These are phyloP conservation scores for Coleophoma crateriformis DNA, from an alignment of 2,329 filamentous ascomycete genomes.

Conservation along the genomic window DNA sequence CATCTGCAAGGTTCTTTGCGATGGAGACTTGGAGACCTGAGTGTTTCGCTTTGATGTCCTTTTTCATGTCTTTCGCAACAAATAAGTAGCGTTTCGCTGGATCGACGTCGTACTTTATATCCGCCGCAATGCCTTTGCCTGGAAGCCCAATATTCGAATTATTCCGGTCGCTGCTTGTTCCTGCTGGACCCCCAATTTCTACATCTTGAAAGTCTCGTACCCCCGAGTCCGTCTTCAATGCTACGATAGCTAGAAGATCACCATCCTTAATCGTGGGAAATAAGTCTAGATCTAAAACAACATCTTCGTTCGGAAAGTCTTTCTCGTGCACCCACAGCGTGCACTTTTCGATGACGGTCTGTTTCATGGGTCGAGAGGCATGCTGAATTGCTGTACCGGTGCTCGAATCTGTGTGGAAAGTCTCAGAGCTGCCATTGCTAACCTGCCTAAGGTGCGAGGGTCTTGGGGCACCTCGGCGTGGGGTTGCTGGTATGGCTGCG, in stretches of 20 bases:
- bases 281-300: constrained; percentile 70
- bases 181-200: constrained; percentile 8
- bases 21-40: constrained; percentile 68
- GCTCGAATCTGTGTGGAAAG: constrained; percentile 15
- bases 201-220: constrained; percentile 39
- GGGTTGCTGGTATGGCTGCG: constrained; percentile 12
- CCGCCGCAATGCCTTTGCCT: constrained; percentile 4
- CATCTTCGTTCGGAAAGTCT: constrained; percentile 69
- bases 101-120: constrained; percentile 23
- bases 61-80: constrained; percentile 64
- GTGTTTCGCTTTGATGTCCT: constrained; percentile 59
- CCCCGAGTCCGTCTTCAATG: constrained; percentile 46
- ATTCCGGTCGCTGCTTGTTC: constrained; percentile 15
- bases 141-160: constrained; percentile 16
- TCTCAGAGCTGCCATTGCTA: constrained; percentile 22
- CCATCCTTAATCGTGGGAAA: constrained; percentile 62
- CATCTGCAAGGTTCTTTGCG: constrained; percentile 70
- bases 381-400: constrained; percentile 13
- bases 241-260: constrained; percentile 67
- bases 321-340: constrained; percentile 48
- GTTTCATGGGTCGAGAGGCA: constrained; percentile 11
- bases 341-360: constrained; percentile 21
- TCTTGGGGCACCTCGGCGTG: constrained; percentile 20
- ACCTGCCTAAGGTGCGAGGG: constrained; percentile 24
- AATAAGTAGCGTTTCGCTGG: constrained; percentile 56